Percentiles rank a stretch among this genome's conserved stretches.
Evolutionary conservation across 805 yeast genomes (phyloP).

Genomic region (Kodamaea leandrae): DNA sequence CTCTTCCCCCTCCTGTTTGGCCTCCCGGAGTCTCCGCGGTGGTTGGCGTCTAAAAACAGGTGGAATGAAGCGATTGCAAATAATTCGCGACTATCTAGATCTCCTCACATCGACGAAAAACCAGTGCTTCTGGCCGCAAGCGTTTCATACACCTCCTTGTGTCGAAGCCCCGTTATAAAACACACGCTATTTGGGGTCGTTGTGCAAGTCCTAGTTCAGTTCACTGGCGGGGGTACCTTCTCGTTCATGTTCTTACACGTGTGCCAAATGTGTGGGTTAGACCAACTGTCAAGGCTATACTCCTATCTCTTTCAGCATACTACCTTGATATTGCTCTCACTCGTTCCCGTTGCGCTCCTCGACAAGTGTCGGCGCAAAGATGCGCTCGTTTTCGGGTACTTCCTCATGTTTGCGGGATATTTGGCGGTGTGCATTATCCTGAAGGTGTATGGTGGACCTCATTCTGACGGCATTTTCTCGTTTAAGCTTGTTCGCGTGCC

Average conservation of each 20-base stretch:
- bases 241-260: slow-evolving; percentile 45
- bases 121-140: not conserved
- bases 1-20: slow-evolving; percentile 19
- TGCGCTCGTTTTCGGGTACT: slow-evolving; percentile 42
- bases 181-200: slow-evolving; percentile 37
- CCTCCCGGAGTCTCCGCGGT: slow-evolving; percentile 33
- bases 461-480: slow-evolving; percentile 23
- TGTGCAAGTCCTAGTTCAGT: slow-evolving; percentile 43
- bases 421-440: slow-evolving; percentile 33
- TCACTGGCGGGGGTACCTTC: slow-evolving; percentile 43
- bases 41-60: slow-evolving; percentile 16
- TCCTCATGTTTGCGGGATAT: slow-evolving; percentile 35
- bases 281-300: slow-evolving; percentile 28
- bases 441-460: slow-evolving; percentile 34
- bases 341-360: slow-evolving; percentile 43
- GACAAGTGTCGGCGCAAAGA: slow-evolving; percentile 49
- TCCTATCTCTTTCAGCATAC: slow-evolving; percentile 39
- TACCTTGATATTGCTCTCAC: slow-evolving; percentile 39
- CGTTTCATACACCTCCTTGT: not conserved
- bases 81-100: slow-evolving; percentile 11
- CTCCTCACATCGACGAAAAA: not conserved
- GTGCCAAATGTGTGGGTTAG: slow-evolving; percentile 48
- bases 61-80: slow-evolving; percentile 25
- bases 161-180: slow-evolving; percentile 11
- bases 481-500: slow-evolving; percentile 31